Conservation (phyloP, 2,329 filamentous ascomycete species). For the Arthroderma sp. region DNA sequence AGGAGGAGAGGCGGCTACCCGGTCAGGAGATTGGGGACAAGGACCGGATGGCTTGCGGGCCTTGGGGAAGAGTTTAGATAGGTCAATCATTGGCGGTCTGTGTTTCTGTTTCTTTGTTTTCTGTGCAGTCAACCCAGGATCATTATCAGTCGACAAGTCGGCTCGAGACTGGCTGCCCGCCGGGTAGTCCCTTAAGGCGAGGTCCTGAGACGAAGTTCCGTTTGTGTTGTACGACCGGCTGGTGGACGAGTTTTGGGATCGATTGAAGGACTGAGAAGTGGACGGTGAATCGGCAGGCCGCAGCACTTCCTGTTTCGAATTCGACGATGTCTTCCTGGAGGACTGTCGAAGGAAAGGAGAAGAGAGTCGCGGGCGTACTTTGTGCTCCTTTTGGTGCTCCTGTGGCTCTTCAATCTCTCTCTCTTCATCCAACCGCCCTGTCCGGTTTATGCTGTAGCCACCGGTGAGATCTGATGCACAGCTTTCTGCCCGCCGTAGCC, state of each 20-base stretch:
- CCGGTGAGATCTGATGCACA: not conserved
- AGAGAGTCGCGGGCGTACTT: slow-evolving; percentile 34
- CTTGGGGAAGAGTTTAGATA: slow-evolving; percentile 34
- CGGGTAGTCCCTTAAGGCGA: slow-evolving; percentile 13
- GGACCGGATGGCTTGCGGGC: slow-evolving; percentile 24
- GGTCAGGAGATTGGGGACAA: slow-evolving; percentile 32
- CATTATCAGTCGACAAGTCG: slow-evolving; percentile 12
- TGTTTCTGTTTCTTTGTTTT: slow-evolving; percentile 26
- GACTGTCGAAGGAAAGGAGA: slow-evolving; percentile 35
- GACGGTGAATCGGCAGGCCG: slow-evolving; percentile 33
- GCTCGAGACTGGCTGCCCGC: slow-evolving; percentile 12
- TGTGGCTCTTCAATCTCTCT: not conserved
- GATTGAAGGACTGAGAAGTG: slow-evolving; percentile 36
- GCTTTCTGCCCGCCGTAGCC: not conserved
- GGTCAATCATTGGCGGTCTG: slow-evolving; percentile 31
- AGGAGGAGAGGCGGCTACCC: slow-evolving; percentile 15
- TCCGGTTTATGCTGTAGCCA: slow-evolving; percentile 2
- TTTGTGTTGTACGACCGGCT: slow-evolving; percentile 20
- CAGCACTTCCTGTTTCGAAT: slow-evolving; percentile 27
- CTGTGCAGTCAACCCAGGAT: not conserved
- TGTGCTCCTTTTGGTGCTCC: slow-evolving; percentile 14
- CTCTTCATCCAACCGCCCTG: not conserved
- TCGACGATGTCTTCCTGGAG: slow-evolving; percentile 26
- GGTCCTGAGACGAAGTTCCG: slow-evolving; percentile 20
- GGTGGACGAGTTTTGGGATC: slow-evolving; percentile 32